Evolutionary conservation across 208 protist species (phyloP).

Genomic region (Trypanosoma rangeli): DNA sequence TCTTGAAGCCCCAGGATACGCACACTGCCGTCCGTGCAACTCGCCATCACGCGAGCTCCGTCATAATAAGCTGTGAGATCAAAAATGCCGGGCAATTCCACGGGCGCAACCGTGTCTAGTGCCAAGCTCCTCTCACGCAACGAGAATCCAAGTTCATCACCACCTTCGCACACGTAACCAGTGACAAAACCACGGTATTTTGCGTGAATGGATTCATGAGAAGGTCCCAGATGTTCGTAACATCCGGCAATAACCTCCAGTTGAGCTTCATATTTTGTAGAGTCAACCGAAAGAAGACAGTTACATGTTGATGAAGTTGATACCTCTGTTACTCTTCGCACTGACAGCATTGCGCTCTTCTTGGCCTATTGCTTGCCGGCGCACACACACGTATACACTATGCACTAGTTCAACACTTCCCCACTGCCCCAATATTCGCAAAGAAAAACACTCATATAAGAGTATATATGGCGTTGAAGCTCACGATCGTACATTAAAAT

Average conservation of each 20-base stretch:
- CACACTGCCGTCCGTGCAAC: conserved; percentile 74
- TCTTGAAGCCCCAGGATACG: conserved; percentile 38
- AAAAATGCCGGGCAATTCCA: conserved; percentile 63
- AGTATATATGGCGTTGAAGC: not conserved
- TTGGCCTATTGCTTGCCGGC: not conserved
- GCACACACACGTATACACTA: not conserved
- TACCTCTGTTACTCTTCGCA: conserved; percentile 9
- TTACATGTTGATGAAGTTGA: conserved; percentile 56
- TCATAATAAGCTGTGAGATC: conserved; percentile 34
- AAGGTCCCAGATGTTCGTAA: conserved; percentile 36
- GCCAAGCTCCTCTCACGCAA: not conserved
- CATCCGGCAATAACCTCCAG: conserved; percentile 29
- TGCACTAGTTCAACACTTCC: not conserved
- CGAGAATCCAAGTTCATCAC: not conserved
- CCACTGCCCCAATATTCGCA: not conserved
- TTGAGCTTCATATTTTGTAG: not conserved
- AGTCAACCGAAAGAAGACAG: conserved; percentile 48
- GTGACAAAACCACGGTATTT: conserved; percentile 19
- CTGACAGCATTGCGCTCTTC: conserved; percentile 8
- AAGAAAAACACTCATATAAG: not conserved
- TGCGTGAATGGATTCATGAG: not conserved
- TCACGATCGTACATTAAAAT: not conserved
- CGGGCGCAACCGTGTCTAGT: not conserved
- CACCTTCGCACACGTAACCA: conserved; percentile 14
- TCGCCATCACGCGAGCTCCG: conserved; percentile 31